Percentiles rank a stretch among this genome's conserved stretches.
Evolutionary conservation across 139 green algal species (phyloP).

Genomic region (Chlamydomonas eustigma): DNA sequence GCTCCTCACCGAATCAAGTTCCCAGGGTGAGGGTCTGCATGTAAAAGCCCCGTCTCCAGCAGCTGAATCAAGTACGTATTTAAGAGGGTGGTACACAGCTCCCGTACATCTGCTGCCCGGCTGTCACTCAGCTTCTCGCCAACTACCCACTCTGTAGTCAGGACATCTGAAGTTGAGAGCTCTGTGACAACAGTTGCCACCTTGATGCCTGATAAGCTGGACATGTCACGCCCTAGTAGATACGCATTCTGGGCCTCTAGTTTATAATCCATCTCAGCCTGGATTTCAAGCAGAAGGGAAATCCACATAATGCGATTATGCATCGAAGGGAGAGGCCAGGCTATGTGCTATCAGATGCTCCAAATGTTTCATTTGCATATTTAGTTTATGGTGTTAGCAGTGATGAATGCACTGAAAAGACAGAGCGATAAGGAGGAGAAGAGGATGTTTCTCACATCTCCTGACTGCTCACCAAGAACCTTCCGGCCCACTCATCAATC

Average conservation of each 20-base stretch:
- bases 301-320: too few relatives aligned
- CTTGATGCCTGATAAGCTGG: conserved; percentile 27
- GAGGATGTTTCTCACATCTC: too few relatives aligned
- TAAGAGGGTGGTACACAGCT: conserved; percentile 79
- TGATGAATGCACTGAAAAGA: too few relatives aligned
- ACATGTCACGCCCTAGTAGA: conserved; percentile 59
- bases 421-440: too few relatives aligned
- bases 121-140: conserved; percentile 78
- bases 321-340: too few relatives aligned
- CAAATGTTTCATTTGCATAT: too few relatives aligned
- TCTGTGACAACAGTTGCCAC: conserved; percentile 1
- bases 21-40: conserved; percentile 73
- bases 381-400: too few relatives aligned
- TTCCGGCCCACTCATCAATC: conserved; percentile 75
- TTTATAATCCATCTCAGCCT: conserved; percentile 58
- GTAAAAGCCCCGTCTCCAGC: conserved; percentile 80
- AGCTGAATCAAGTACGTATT: conserved; percentile 79
- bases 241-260: conserved; percentile 63
- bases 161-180: conserved; percentile 9
- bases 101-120: conserved; percentile 59
- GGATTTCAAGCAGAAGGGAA: too few relatives aligned
- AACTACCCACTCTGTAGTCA: conserved; percentile 49
- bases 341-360: too few relatives aligned
- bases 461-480: conserved; percentile 53
- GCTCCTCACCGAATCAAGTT: not conserved